Evolutionary conservation across 176 grass and related monocot species (phyloP).

Genomic region (Raddia distichophylla): DNA sequence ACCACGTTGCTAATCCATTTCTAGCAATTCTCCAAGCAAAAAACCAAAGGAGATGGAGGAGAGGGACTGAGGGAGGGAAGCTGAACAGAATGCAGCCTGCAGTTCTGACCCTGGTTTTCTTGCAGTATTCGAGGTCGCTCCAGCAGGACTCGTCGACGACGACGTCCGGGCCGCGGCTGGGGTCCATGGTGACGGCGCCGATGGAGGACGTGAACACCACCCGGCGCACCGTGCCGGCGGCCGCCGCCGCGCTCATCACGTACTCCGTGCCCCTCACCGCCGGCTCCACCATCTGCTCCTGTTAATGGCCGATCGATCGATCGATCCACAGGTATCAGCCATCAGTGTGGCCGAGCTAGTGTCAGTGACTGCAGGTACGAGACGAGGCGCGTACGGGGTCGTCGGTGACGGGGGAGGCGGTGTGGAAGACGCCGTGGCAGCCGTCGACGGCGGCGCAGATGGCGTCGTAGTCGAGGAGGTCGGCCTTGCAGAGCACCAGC

Average conservation of each 20-base stretch:
- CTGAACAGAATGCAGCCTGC: not conserved
- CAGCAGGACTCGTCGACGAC: constrained; percentile 93
- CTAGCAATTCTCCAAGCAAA: not conserved
- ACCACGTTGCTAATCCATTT: not conserved
- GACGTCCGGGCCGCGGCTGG: constrained; percentile 70
- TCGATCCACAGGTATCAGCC: too few relatives aligned
- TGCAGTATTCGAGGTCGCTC: constrained; percentile 97
- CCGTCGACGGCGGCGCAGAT: constrained; percentile 72
- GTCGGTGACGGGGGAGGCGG: constrained; percentile 91
- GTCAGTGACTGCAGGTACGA: not conserved
- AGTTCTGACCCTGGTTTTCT: constrained; percentile 74
- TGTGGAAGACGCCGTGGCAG: constrained; percentile 97
- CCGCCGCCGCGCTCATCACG: constrained; percentile 83
- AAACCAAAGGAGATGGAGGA: not conserved
- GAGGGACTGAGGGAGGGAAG: too few relatives aligned
- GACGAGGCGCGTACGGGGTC: constrained; percentile 53
- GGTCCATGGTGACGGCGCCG: constrained; percentile 94
- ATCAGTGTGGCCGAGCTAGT: too few relatives aligned
- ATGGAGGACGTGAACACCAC: constrained; percentile 99
- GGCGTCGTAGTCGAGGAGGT: constrained; percentile 86
- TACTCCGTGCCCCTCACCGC: constrained; percentile 83
- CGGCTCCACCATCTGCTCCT: constrained; percentile 99
- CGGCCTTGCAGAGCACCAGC: constrained; percentile 86
- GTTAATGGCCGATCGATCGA: not conserved
- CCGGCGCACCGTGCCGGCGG: constrained; percentile 74